Base-by-base conservation (phyloP, 345 rosid genomes). In the Gossypium rotundifolium region DNA sequence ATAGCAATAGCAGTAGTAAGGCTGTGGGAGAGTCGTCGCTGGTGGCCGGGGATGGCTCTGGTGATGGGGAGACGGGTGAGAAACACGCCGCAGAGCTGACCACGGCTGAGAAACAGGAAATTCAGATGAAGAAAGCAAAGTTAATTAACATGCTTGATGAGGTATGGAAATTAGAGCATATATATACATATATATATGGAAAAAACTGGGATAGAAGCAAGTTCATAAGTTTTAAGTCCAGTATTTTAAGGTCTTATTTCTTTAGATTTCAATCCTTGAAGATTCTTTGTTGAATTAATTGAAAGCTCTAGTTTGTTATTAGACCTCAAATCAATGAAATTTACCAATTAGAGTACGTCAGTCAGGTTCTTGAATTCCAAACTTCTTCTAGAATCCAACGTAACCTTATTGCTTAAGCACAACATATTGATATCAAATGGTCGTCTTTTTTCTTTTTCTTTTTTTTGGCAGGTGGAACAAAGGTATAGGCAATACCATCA, bases 61-160 rank as follows among this genome's bases (percentile, higher is more conserved):
- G 79, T 20, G 87, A 80, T 5, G 91, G 79, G 51, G 89, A 83
- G n/a, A 81, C 76, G 1, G 75, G 77, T 49, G 88, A 86, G 40
- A 94, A 87, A 77, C 81, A 87, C 45, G 70, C 71, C 7, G 83
- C 85, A 20, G 97, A 94, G 75, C 84, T 92, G 22, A 78, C 87
- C 53, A 89, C 91, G 23, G 93, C 91, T 1, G 98, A 94, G 86
- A 91, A 97, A 70, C 98, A 94, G 79, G 98, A 92, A 72, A 88
- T 92, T 87, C 98, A 94, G 94, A 92, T 89, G 97, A 94, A 87
- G 85, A 94, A 92, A 83, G 97, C 97, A 8, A 94, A 92, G 81
- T 91, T 94, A 29, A 87, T 88, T 51, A 87, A 60, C 83, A 94
- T 94, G 97, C 91, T 94, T 60, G 97, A 92, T 57, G 97, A 94